phyloP scores from a whole-genome alignment of 345 rosid genomes.

The Sonneratia alba region DNA sequence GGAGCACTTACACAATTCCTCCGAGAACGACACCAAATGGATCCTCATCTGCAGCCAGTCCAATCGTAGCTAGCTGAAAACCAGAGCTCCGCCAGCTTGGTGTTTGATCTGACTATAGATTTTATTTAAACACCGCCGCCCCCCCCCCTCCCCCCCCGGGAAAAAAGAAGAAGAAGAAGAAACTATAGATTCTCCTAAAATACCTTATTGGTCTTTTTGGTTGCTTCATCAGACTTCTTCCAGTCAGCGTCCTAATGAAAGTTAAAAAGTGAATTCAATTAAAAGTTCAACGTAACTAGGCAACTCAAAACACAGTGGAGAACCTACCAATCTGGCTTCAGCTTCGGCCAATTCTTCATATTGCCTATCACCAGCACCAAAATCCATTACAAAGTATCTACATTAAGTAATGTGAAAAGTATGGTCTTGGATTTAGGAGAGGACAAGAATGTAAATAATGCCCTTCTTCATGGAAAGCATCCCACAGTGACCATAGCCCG shows the following conservation, averaged over 20 bases:
- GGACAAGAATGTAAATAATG: slow-evolving; percentile 13
- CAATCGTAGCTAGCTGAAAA: slow-evolving; percentile 87
- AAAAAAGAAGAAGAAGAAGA: background rate
- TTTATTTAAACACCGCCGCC: too few species aligned
- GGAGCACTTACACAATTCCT: slow-evolving; percentile 54
- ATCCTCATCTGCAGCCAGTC: slow-evolving; percentile 92
- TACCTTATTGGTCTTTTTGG: slow-evolving; percentile 54
- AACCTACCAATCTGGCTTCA: slow-evolving; percentile 72
- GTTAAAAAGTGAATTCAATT: slow-evolving; percentile 5
- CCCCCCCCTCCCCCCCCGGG: too few species aligned
- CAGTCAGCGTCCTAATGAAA: slow-evolving; percentile 63
- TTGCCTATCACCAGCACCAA: slow-evolving; percentile 28
- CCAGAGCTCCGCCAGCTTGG: too few species aligned
- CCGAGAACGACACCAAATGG: slow-evolving; percentile 88
- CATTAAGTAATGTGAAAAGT: background rate
- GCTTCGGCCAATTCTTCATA: slow-evolving; percentile 83
- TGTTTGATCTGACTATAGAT: too few species aligned
- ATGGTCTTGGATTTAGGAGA: background rate
- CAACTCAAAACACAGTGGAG: slow-evolving; percentile 3
- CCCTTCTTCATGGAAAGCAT: slow-evolving; percentile 63
- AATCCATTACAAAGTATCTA: background rate
- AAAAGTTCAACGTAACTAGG: background rate
- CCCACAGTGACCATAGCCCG: slow-evolving; percentile 89
- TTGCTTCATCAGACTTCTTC: slow-evolving; percentile 42
- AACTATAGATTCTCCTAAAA: background rate